Base-by-base conservation (phyloP, 257 asterid genomes). In the Solanum pinnatisectum region DNA sequence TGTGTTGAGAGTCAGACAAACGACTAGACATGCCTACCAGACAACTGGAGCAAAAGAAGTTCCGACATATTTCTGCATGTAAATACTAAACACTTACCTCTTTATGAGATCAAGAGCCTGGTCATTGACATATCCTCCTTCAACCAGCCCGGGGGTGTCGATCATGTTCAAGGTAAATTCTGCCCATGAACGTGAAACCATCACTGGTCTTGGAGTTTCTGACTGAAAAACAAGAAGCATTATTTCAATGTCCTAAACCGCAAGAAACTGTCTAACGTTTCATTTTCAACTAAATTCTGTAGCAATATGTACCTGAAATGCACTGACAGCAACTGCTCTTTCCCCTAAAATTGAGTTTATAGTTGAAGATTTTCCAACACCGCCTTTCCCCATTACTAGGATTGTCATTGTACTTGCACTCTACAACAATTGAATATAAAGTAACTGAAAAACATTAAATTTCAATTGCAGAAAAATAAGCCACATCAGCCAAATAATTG, bases 291-390 rank as follows among this genome's bases (percentile, higher is more conserved):
- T 10, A 22, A 18, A 30, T 49, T 49, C 18, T 46, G 70, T n/a
- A 82, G 70, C 44, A 25, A 77, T 18, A 72, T 13, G 71, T 90
- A 96, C 99, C 99, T 96, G 99, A 87, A 97, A 97, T 86, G 99
- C 98, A 90, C 99, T 94, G 87, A 95, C 96, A 88, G 98, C 88
- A 78, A 95, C 99, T 84, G 93, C 98, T 92, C 98, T 94, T 88
- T 97, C 99, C 35, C 98, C 98, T 18, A 97, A 85, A 74, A 97
- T 92, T 20, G 99, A 97, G 89, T 97, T 97, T 83, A 97, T 92
- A 18, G 97, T 94, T 39, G 99, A 97, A 78, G 99, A 97, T 91
- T 97, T 97, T 84, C 99, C 99, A 84, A 97, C 99, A 82, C 99
- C 99, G 0, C 98, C 96, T 94, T 97, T 97, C 88, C 99, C 99